A percentile compares a stretch with the other conserved stretches of the same genome.
Evolutionary conservation across 352 stramenopile species (phyloP).

Genomic region (Globisporangium nagaii): DNA sequence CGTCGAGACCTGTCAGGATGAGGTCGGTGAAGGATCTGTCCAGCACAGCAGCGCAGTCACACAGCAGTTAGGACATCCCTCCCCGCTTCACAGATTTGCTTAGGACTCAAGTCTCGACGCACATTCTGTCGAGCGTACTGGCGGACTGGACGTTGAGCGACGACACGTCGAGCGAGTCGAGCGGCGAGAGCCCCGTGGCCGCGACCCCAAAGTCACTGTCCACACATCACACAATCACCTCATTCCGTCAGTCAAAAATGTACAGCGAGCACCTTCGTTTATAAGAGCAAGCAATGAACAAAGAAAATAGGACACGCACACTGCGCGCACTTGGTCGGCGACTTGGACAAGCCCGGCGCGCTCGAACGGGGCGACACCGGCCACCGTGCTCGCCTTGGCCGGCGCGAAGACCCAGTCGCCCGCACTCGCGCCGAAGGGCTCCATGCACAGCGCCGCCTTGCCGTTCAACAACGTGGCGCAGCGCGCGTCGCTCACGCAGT

Average conservation of each 20-base stretch:
- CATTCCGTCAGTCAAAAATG: background rate
- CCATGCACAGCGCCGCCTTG: constrained; percentile 57
- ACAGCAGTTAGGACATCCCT: too few relatives aligned
- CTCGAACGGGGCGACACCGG: constrained; percentile 56
- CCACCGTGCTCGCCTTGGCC: constrained; percentile 36
- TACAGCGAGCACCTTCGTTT: background rate
- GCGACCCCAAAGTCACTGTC: constrained; percentile 40
- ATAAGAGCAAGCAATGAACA: background rate
- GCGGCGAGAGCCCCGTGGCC: constrained; percentile 20
- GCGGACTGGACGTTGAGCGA: constrained; percentile 63
- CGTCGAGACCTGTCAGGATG: constrained; percentile 36
- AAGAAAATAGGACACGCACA: constrained; percentile 16
- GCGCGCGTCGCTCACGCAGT: constrained; percentile 70
- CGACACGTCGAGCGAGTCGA: constrained; percentile 46
- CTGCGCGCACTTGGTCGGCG: constrained; percentile 31
- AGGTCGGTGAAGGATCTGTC: constrained; percentile 32
- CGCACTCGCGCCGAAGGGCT: constrained; percentile 35
- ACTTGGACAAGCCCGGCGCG: constrained; percentile 67
- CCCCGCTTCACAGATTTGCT: too few relatives aligned
- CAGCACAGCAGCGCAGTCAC: too few relatives aligned
- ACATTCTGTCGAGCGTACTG: constrained; percentile 37
- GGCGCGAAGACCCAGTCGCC: constrained; percentile 52
- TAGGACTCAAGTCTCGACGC: background rate
- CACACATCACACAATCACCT: background rate
- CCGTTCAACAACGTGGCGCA: constrained; percentile 66